Conservation (phyloP, 2,329 filamentous ascomycete species). For the Scortechinia acanthostroma region DNA sequence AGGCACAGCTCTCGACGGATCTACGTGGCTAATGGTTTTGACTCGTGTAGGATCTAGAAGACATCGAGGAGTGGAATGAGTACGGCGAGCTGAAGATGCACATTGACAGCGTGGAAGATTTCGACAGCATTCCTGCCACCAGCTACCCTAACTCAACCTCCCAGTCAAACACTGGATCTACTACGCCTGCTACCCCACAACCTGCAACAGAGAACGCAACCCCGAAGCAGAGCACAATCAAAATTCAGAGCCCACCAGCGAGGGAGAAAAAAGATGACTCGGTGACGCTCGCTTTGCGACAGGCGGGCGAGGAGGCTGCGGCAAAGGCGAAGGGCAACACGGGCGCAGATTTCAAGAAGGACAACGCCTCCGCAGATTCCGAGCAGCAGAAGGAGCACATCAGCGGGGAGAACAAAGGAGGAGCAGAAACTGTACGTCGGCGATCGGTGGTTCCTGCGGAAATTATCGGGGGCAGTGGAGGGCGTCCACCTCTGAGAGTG, state of each 20-base stretch:
- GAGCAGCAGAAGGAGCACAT: slow-evolving; percentile 5
- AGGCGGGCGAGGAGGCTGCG: slow-evolving; percentile 26
- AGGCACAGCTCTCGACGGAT: neutral
- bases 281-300: slow-evolving; percentile 27
- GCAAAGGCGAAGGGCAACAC: slow-evolving; percentile 12
- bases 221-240: neutral
- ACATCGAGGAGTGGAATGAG: slow-evolving; percentile 68
- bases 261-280: slow-evolving; percentile 16
- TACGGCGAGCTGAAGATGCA: slow-evolving; percentile 60
- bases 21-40: no score
- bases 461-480: neutral
- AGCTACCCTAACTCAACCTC: slow-evolving; percentile 8
- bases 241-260: neutral
- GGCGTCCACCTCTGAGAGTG: slow-evolving; percentile 18
- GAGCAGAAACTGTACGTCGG: slow-evolving; percentile 2
- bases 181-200: slow-evolving; percentile 2
- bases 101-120: slow-evolving; percentile 19
- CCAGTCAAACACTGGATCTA: neutral
- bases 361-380: neutral
- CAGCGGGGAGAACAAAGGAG: slow-evolving; percentile 1
- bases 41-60: slow-evolving; percentile 45
- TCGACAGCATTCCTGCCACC: slow-evolving; percentile 5
- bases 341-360: neutral
- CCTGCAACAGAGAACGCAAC: neutral
- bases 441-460: slow-evolving; percentile 1